Evolutionary conservation across 805 yeast genomes (phyloP), one percentile per base, ranked within the genome.

Genomic region (Candida endomychidarum): DNA sequence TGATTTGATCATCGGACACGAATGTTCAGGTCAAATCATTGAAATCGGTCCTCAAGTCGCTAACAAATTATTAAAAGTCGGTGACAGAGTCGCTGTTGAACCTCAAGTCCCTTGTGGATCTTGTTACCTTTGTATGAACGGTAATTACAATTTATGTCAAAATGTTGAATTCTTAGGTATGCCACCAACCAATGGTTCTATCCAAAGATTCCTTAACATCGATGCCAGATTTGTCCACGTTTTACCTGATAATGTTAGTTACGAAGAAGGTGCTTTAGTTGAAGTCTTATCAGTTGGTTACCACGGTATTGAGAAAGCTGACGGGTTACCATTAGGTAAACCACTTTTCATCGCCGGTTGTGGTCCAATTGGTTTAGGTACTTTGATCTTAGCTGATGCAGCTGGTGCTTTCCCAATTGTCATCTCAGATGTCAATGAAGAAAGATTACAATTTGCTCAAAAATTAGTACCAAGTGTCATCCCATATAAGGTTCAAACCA

Each of bases 91-190:
- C 12, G 75, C 77, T n/a, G 54, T 72, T 42, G 77, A 79, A 57
- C 83, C 84, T 8, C 80, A 77, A 44, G 60, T 70, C 36, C 75
- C 80, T 25, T 79, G 83, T 53, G 62, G 66, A n/a, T 49, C 57
- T 6, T 51, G 58, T 38, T 49, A 40, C 40, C 47, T 50, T 26
- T 56, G 58, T 40, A 46, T 40, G 43, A 49, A 51, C 28, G 60
- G 60, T 12, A 48, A 54, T 41, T 52, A 50, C 38, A 54, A 56
- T 31, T 51, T 52, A 29, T 56, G 60, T 43, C 45, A 45, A 22
- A 34, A 43, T 8, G 49, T 47, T 16, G 52, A 50, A 38, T 47
- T 47, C 22, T 44, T 47, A 32, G 51, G 51, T n/a, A 47, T 47
- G 51, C 51, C 51, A 17, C 46, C 48, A 17, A 47, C 51, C 15